These are phyloP conservation scores for Pichia sp. DNA, from an alignment of 1,139 yeast species.

Conservation along the genomic window DNA sequence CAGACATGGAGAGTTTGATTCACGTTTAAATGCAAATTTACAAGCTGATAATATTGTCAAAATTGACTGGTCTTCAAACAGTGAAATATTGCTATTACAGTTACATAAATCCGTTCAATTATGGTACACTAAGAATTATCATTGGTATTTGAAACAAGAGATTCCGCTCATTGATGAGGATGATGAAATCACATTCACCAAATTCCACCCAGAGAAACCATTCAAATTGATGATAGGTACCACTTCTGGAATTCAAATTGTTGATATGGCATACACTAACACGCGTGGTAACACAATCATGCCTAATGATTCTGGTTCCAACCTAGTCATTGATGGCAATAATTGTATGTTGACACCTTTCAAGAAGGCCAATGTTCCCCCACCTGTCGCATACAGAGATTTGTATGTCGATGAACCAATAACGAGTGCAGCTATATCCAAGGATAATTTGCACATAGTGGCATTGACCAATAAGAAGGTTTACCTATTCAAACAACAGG, in stretches of 20 bases:
- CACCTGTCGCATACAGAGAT: slow-evolving; percentile 79
- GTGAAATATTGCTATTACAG: slow-evolving; percentile 71
- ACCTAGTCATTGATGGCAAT: slow-evolving; percentile 73
- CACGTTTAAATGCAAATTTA: slow-evolving; percentile 45
- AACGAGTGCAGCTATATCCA: slow-evolving; percentile 56
- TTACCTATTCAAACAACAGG: slow-evolving; percentile 39
- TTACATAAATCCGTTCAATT: slow-evolving; percentile 58
- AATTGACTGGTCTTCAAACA: slow-evolving; percentile 75
- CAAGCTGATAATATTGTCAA: slow-evolving; percentile 33
- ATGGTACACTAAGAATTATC: slow-evolving; percentile 91
- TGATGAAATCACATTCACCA: slow-evolving; percentile 41
- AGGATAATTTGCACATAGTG: slow-evolving; percentile 54
- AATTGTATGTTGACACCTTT: slow-evolving; percentile 76
- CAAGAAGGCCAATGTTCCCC: slow-evolving; percentile 84
- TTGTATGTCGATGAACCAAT: slow-evolving; percentile 48
- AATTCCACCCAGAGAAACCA: slow-evolving; percentile 91
- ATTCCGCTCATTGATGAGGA: slow-evolving; percentile 39
- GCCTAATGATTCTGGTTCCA: slow-evolving; percentile 72
- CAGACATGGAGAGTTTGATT: slow-evolving; percentile 78
- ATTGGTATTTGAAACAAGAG: slow-evolving; percentile 91
- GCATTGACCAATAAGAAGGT: slow-evolving; percentile 41
- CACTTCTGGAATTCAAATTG: slow-evolving; percentile 42
- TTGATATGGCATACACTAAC: slow-evolving; percentile 61
- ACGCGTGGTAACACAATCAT: slow-evolving; percentile 61
- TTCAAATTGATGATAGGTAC: slow-evolving; percentile 64